A percentile compares a stretch with the other conserved stretches of the same genome.
Evolutionary conservation across 176 grass and related monocot genomes (phyloP).

Genomic region (Musa acuminata): DNA sequence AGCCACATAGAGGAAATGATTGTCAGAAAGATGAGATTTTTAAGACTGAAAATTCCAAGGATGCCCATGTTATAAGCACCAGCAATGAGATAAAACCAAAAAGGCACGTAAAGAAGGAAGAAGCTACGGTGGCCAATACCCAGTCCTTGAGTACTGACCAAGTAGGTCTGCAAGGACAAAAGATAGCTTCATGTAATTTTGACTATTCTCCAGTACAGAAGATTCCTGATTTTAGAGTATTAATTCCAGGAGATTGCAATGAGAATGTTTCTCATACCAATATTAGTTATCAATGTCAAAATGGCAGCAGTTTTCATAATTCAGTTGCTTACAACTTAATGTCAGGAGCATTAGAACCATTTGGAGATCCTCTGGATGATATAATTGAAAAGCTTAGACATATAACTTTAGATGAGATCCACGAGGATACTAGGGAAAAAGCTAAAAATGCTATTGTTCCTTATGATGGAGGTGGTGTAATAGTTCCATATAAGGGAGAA

Average conservation of each 20-base stretch:
- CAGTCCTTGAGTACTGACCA: background rate
- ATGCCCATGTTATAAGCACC: background rate
- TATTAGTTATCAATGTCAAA: background rate
- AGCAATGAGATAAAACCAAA: slow-evolving; percentile 2
- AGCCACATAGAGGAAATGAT: background rate
- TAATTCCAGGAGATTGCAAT: slow-evolving; percentile 6
- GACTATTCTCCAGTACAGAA: background rate
- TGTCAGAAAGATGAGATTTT: background rate
- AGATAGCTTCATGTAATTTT: background rate
- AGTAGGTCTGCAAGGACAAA: background rate
- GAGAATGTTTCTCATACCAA: slow-evolving; percentile 7
- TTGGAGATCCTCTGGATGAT: slow-evolving; percentile 33
- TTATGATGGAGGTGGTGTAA: slow-evolving; percentile 37
- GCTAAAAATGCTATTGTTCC: slow-evolving; percentile 42
- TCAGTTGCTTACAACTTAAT: background rate
- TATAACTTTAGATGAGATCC: slow-evolving; percentile 36
- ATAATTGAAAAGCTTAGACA: slow-evolving; percentile 48
- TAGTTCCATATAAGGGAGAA: slow-evolving; percentile 40
- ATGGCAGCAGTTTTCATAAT: background rate
- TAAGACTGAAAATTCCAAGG: background rate
- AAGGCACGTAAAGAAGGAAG: slow-evolving; percentile 3
- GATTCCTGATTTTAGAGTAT: background rate
- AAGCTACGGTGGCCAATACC: background rate
- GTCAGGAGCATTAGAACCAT: slow-evolving; percentile 21
- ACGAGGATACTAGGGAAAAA: slow-evolving; percentile 13